Percentiles rank a stretch among this genome's conserved stretches.
Conservation (phyloP, 139 green algal species). For the Tetradesmus lagerheimii region DNA sequence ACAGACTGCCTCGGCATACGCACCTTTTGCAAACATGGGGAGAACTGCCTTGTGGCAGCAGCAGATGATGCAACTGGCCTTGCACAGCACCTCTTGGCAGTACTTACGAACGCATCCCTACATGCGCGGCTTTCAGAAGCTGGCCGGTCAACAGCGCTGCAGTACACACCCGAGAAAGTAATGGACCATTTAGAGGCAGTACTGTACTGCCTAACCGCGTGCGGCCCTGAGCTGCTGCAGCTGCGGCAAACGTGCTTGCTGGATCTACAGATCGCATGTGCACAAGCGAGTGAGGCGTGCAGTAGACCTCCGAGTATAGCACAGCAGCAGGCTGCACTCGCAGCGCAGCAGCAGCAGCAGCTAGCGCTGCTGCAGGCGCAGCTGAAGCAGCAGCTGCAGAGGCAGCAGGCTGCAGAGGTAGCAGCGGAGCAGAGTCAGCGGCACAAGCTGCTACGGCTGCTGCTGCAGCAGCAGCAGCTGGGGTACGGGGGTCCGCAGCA, state of each 20-base stretch:
- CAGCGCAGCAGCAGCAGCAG: conserved; percentile 1
- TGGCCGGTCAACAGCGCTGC: conserved; percentile 53
- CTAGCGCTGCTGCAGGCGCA: not conserved
- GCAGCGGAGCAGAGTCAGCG: not conserved
- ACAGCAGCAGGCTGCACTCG: conserved; percentile 12
- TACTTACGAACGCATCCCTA: conserved; percentile 53
- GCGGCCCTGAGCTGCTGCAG: conserved; percentile 62
- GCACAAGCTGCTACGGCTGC: conserved; percentile 4
- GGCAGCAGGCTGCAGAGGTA: not conserved
- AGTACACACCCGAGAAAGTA: conserved; percentile 50
- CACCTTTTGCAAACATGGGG: conserved; percentile 64
- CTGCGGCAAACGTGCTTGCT: conserved; percentile 53
- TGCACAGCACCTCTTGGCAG: conserved; percentile 50
- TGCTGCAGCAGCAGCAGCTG: not conserved
- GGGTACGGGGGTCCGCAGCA: not conserved
- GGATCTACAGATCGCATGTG: conserved; percentile 58
- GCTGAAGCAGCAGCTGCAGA: conserved; percentile 23
- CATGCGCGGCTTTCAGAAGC: conserved; percentile 38
- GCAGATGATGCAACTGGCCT: conserved; percentile 55
- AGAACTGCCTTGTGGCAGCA: conserved; percentile 73
- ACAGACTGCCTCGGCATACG: conserved; percentile 69
- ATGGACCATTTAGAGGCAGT: conserved; percentile 65
- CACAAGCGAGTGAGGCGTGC: conserved; percentile 59
- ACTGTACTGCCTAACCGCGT: conserved; percentile 73
- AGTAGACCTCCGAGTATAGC: not conserved